Evolutionary conservation across 108 stramenopile species (phyloP), one percentile per base, ranked within the genome.

Genomic region (Nitzschia putrida): DNA sequence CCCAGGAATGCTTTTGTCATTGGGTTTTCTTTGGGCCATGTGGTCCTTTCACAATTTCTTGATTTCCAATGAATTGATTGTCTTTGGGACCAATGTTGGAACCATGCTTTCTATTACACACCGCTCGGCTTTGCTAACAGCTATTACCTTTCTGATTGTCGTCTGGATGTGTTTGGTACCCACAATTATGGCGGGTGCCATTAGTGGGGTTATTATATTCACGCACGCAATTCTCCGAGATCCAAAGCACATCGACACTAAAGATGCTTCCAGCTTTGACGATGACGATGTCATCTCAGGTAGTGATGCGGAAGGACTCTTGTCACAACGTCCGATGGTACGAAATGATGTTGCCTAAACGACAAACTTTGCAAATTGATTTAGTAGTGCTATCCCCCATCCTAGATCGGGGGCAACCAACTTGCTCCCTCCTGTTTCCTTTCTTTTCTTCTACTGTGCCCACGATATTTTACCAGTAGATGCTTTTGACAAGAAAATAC

Each of bases 181-280:
- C 26, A 71, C 79, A 1, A 59, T 92, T 10, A 69, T 63, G 10
- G 82, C 86, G n/a, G 49, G 84, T 16, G 55, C 61, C 26, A 83
- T 95, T 37, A 85, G 87, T 55, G 85, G 85, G 4, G 21, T 83
- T 0, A 42, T 91, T 14, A 81, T 92, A 2, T 14, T 89, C 38
- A 45, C 74, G 47, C 93, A 95, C 80, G 90, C 93, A 5, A 57
- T 86, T 12, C 71, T 92, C 72, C 76, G 93, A 74, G 91, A 95
- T 79, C 90, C 93, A 11, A 80, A 84, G 37, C 88, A 92, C 58
- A 71, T 94, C 38, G 86, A 85, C 34, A 76, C 70, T 13, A 25
- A 55, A 10, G 53, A 57, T 13, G 44, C 38, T 10, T 8, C 5
- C 0, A 26, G 44, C 11, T 26, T 29, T 20, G 52, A 75, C 23